Evolutionary conservation across 495 filamentous ascomycete genomes (phyloP).

Genomic region (Hypomontagnella submonticulosa): DNA sequence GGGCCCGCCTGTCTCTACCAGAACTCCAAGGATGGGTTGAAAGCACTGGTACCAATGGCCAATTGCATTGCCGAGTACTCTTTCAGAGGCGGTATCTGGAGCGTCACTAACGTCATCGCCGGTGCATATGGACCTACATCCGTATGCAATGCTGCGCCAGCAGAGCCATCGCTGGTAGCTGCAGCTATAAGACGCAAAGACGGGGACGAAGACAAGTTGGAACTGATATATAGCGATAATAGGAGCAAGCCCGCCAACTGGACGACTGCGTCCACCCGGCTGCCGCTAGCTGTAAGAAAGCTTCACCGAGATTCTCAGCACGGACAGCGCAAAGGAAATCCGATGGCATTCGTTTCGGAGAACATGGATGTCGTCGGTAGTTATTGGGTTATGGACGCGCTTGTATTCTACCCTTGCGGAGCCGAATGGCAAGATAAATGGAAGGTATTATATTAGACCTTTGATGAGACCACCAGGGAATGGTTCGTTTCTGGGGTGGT

Average conservation of each 20-base stretch:
- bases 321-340: conserved; percentile 7
- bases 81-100: not conserved
- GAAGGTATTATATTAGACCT: conserved; percentile 39
- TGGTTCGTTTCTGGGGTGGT: conserved; percentile 34
- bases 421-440: conserved; percentile 28
- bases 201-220: not conserved
- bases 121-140: conserved; percentile 8
- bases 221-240: too few species aligned
- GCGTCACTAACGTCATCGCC: not conserved
- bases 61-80: conserved; percentile 9
- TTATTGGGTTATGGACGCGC: not conserved
- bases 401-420: conserved; percentile 33
- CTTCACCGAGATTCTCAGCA: not conserved
- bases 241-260: not conserved
- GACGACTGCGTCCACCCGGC: not conserved
- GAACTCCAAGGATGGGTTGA: conserved; percentile 2
- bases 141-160: conserved; percentile 3
- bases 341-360: conserved; percentile 28
- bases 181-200: not conserved
- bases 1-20: conserved; percentile 34
- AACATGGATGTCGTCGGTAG: too few species aligned
- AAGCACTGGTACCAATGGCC: conserved; percentile 17
- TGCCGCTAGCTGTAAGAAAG: conserved; percentile 9
- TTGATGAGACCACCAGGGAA: not conserved
- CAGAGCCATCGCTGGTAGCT: not conserved